Base-by-base conservation (phyloP, 1,139 yeast species). In the Saccharomyces hybrid region DNA sequence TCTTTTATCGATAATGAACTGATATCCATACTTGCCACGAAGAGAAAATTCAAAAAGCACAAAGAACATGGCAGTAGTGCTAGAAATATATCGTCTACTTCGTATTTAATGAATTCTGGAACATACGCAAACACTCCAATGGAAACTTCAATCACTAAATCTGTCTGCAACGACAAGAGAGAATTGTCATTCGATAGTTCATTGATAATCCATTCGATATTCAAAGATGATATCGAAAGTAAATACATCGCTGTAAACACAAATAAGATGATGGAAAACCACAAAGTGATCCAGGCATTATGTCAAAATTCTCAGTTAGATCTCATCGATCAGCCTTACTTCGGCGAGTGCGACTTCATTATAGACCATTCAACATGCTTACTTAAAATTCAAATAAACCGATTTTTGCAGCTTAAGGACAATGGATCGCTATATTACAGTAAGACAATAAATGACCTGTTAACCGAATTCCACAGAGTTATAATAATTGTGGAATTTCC, bases 1-100 rank as follows among this genome's bases (percentile, higher is more conserved):
- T 61, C 67, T 1, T 59, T 60, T 44, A 53, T 63, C 6, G 66
- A 64, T 50, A 58, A 56, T 8, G 65, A 61, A 6, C 53, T 63
- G 16, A 34, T 32, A 49, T 55, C 61, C n/a, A 47, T 62, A 9
- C 47, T 61, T 1, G 57, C 56, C 9, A 46, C 31, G 6, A 60
- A 61, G 47, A 60, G 50, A 47, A 50, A 38, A 24, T 44, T 19
- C 14, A 47, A 29, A n/a, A 29, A 26, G 28, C 6, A 14, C 4
- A 54, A 38, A 4, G 28, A 48, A 5, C 16, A 9, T 4, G 12
- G 12, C 4, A 4, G 19, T 19, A 24, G 24, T 16, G 28, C 4
- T 24, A 46, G 3, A 24, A 47, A 26, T 16, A 19, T 24, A 31
- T 34, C 12, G 21, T 4, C 24, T 19, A 34, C 14, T 38, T 38